Conservation (phyloP, 2,329 filamentous ascomycete species). For the Achaetomium macrosporum region DNA sequence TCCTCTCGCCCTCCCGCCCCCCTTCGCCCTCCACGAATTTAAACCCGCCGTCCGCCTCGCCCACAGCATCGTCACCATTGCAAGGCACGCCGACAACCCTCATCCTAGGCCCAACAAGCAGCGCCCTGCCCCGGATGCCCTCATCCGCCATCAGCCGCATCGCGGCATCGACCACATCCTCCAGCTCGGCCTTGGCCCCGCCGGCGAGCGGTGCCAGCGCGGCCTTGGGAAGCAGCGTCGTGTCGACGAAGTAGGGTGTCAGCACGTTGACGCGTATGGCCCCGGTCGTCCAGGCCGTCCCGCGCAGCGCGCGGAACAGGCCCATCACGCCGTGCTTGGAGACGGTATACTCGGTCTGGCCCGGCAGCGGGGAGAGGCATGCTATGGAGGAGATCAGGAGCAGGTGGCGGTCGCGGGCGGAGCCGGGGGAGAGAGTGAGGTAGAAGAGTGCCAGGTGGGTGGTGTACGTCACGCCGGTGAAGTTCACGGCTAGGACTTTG, state of each 20-base stretch:
- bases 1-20: constrained; percentile 25
- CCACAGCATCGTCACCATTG: constrained; percentile 30
- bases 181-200: constrained; percentile 44
- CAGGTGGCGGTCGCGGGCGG: constrained; percentile 48
- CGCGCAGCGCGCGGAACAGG: constrained; percentile 54
- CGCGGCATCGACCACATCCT: constrained; percentile 58
- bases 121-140: constrained; percentile 47
- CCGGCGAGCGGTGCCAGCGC: constrained; percentile 52
- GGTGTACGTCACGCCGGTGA: constrained; percentile 60
- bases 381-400: constrained; percentile 60
- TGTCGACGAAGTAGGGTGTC: constrained; percentile 61
- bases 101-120: constrained; percentile 35
- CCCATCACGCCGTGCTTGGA: constrained; percentile 63
- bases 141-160: constrained; percentile 55
- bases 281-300: constrained; percentile 37
- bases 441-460: constrained; percentile 58
- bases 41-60: constrained; percentile 27
- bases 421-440: constrained; percentile 34
- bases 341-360: constrained; percentile 49
- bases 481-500: constrained; percentile 54
- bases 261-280: constrained; percentile 60
- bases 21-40: constrained; percentile 12
- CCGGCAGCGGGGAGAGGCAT: constrained; percentile 41
- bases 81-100: constrained; percentile 30
- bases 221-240: constrained; percentile 46